These are phyloP conservation scores for Nitzschia putrida DNA, from an alignment of 108 stramenopile genomes.

Conservation along the genomic window DNA sequence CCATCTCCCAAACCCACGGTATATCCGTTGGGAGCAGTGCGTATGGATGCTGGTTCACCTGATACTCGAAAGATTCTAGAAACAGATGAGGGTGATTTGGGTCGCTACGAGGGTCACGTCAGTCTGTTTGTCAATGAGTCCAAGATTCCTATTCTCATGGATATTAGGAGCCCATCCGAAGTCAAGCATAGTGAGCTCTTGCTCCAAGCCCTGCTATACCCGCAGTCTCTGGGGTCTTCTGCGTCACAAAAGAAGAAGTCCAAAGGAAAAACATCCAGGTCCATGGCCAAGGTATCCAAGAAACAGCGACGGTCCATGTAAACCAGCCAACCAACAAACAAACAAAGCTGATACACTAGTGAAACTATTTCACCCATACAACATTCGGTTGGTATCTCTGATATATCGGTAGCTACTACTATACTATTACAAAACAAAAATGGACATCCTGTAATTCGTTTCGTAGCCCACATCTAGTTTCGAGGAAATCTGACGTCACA, in stretches of 20 bases:
- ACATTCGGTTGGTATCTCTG: too few species aligned
- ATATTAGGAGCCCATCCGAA: conserved; percentile 14
- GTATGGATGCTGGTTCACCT: conserved; percentile 9
- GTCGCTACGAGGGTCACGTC: conserved; percentile 23
- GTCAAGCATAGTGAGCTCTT: conserved; percentile 2
- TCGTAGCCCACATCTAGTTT: too few species aligned
- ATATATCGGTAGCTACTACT: too few species aligned
- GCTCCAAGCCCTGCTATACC: conserved; percentile 5
- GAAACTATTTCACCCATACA: too few species aligned
- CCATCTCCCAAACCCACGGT: neutral
- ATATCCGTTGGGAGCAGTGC: conserved; percentile 24
- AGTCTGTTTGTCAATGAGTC: neutral
- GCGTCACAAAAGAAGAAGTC: neutral
- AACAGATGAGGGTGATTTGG: conserved; percentile 9
- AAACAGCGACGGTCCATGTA: too few species aligned
- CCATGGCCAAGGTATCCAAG: too few species aligned
- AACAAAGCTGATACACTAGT: too few species aligned
- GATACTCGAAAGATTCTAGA: conserved; percentile 28
- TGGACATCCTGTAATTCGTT: too few species aligned
- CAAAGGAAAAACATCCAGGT: too few species aligned
- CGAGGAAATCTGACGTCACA: too few species aligned
- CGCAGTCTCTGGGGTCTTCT: neutral
- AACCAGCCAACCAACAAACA: too few species aligned
- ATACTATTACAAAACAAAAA: too few species aligned
- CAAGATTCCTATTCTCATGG: conserved; percentile 17